Conservation (phyloP, 1,284 basidiomycete genomes). For the Veloporphyrellus conicus region DNA sequence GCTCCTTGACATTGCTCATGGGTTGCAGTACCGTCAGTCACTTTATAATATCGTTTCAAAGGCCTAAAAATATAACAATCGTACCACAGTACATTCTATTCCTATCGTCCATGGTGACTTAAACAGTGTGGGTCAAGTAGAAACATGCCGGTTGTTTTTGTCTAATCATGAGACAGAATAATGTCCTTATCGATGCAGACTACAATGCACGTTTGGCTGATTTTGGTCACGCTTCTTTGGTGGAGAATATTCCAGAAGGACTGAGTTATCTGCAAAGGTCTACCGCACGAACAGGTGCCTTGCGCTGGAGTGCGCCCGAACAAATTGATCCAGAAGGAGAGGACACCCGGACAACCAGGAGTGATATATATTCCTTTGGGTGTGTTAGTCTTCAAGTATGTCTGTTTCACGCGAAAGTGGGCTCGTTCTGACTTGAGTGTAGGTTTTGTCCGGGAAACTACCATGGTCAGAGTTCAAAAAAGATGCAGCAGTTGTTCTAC, state of each 20-base stretch:
- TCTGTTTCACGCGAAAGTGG: fast-evolving
- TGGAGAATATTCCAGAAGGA: conserved; percentile 8
- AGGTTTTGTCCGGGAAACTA: conserved; percentile 9
- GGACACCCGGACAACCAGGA: neutral
- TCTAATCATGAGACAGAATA: conserved; percentile 7
- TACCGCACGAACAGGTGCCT: conserved; percentile 10
- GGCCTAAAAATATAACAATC: neutral
- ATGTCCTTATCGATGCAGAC: conserved; percentile 16
- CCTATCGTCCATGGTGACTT: conserved; percentile 18
- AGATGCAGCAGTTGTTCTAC: neutral
- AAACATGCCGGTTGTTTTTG: fast-evolving
- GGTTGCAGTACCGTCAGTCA: conserved; percentile 15
- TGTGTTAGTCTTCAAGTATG: conserved; percentile 9
- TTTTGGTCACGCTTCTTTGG: conserved; percentile 11
- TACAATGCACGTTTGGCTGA: conserved; percentile 12
- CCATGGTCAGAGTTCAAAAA: conserved; percentile 6
- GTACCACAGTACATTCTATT: conserved; percentile 14
- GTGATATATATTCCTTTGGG: conserved; percentile 15
- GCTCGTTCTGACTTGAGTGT: neutral
- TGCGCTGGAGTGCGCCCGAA: conserved; percentile 16
- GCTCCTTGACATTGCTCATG: conserved; percentile 12
- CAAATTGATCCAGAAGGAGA: conserved; percentile 1
- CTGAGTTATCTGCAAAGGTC: conserved; percentile 14
- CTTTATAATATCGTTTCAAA: fast-evolving
- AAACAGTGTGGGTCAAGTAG: conserved; percentile 8